Evolutionary conservation across 2,329 filamentous ascomycete genomes (phyloP).

Genomic region (Aspergillus flavus): DNA sequence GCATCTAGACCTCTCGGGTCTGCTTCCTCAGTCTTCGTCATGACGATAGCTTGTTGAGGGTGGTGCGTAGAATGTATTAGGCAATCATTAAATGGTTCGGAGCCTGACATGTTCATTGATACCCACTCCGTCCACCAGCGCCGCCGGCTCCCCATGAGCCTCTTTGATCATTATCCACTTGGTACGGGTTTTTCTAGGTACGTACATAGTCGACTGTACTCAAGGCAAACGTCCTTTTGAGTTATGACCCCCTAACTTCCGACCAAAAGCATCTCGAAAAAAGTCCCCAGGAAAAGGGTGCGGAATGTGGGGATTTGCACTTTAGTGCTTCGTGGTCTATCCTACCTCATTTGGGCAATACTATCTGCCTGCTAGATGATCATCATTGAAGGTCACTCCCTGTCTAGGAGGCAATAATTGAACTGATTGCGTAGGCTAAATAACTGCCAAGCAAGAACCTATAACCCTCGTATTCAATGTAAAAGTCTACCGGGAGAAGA

Average conservation of each 20-base stretch:
- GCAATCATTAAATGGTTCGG: neutral
- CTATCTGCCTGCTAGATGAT: neutral
- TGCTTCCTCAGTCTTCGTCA: neutral
- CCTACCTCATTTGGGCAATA: neutral
- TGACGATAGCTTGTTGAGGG: neutral
- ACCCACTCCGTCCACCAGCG: neutral
- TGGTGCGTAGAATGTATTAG: neutral
- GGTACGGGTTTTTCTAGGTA: neutral
- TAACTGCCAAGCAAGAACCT: constrained; percentile 19
- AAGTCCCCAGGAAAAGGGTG: neutral
- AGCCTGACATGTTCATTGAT: neutral
- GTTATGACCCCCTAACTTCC: neutral
- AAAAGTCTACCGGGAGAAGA: neutral
- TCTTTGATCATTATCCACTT: neutral
- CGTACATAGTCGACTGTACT: neutral
- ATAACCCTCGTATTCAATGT: neutral
- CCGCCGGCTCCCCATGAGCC: neutral
- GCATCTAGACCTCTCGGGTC: too few species aligned
- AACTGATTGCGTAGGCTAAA: constrained; percentile 12
- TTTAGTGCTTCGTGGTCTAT: neutral
- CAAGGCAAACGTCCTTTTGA: neutral
- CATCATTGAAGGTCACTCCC: neutral
- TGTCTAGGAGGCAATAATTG: constrained; percentile 18
- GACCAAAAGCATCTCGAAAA: neutral
- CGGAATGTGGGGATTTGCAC: neutral